Percentiles rank a stretch among this genome's conserved stretches.
Evolutionary conservation across 345 rosid genomes (phyloP).

Genomic region (Eucalyptus paniculata): DNA sequence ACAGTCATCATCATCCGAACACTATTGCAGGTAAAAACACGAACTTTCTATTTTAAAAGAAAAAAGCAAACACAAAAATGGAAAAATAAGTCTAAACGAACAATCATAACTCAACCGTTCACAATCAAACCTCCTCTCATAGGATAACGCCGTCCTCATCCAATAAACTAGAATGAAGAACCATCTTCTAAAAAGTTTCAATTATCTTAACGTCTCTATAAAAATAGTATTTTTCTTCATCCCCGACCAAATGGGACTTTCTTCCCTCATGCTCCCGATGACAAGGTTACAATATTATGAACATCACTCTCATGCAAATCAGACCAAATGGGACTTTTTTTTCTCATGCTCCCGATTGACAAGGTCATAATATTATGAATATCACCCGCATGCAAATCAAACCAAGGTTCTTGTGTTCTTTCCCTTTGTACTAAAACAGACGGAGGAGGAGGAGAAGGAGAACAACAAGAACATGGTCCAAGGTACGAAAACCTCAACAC

Average conservation of each 20-base stretch:
- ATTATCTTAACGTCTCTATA: not conserved
- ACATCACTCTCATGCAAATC: no score
- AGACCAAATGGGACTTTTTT: accelerated
- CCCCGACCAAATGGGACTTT: accelerated
- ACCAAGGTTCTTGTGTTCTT: not conserved
- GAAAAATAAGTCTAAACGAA: accelerated
- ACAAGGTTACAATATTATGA: not conserved
- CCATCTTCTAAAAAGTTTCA: accelerated
- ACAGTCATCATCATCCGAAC: not conserved
- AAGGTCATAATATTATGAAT: no score
- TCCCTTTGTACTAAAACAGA: not conserved
- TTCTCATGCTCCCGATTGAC: not conserved
- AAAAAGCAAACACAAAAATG: not conserved
- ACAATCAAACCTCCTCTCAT: no score
- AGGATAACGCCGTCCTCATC: not conserved
- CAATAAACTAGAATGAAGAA: not conserved
- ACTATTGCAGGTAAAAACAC: accelerated
- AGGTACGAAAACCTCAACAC: not conserved
- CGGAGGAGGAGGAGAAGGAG: not conserved
- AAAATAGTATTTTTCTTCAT: not conserved
- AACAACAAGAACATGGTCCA: not conserved
- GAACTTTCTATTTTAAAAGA: not conserved
- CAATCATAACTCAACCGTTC: not conserved
- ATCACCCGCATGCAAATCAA: accelerated
- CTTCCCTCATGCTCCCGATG: not conserved